These are phyloP conservation scores for Cercospora nicotianae DNA, from an alignment of 2,329 filamentous ascomycete genomes.

Conservation along the genomic window DNA sequence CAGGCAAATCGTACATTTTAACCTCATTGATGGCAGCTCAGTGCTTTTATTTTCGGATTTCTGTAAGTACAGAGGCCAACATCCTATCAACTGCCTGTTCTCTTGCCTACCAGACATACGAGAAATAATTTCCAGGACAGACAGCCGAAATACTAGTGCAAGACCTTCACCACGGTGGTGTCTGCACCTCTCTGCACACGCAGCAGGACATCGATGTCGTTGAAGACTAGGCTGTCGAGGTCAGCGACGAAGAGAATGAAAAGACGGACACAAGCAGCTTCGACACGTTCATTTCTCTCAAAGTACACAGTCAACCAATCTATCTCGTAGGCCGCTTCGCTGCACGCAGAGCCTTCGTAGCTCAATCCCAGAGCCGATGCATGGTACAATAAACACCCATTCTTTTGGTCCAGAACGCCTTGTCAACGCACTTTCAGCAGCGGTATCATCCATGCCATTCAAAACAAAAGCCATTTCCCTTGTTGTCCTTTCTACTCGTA, in stretches of 20 bases:
- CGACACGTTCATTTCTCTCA: background rate
- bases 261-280: background rate
- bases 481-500: constrained; percentile 21
- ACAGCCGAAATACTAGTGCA: background rate
- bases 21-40: too few species aligned
- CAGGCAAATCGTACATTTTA: too few species aligned
- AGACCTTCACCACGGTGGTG: background rate
- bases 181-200: background rate
- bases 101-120: too few species aligned
- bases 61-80: too few species aligned
- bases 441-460: constrained; percentile 16
- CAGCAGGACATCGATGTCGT: background rate
- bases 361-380: constrained; percentile 18
- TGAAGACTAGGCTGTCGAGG: too few species aligned
- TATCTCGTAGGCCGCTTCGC: background rate
- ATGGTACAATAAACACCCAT: constrained; percentile 3
- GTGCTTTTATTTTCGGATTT: too few species aligned
- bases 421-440: constrained; percentile 13
- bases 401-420: constrained; percentile 5
- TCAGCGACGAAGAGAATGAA: background rate
- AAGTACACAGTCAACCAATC: background rate
- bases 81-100: too few species aligned
- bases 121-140: background rate
- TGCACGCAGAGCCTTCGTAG: constrained; percentile 3
- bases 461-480: constrained; percentile 12